Evolutionary conservation across 495 filamentous ascomycete genomes (phyloP).

Genomic region (Paragyromitra xinjiangensis): DNA sequence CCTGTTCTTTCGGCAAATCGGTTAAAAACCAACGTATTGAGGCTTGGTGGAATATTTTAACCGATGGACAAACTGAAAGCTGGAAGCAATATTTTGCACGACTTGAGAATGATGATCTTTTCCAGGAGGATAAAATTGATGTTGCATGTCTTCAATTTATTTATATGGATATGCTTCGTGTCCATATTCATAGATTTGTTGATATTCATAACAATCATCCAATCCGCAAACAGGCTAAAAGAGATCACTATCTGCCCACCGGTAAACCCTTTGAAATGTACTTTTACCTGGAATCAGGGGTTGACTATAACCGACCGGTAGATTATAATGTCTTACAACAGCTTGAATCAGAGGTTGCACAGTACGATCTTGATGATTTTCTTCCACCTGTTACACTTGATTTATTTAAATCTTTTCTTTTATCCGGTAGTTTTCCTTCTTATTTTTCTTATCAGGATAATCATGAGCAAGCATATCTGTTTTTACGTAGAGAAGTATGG

Average conservation of each 20-base stretch:
- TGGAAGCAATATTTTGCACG: slow-evolving; percentile 5
- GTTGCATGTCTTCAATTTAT: slow-evolving; percentile 19
- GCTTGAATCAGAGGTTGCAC: neutral
- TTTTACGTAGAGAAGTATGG: neutral
- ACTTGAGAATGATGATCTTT: neutral
- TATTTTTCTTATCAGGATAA: slow-evolving; percentile 5
- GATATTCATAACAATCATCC: neutral
- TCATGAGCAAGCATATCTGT: slow-evolving; percentile 10
- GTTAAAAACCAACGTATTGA: slow-evolving; percentile 7
- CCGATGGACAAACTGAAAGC: neutral
- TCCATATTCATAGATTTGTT: slow-evolving; percentile 14
- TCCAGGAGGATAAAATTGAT: neutral
- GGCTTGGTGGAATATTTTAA: slow-evolving; percentile 20
- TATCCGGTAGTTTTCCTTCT: neutral
- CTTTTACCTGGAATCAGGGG: neutral
- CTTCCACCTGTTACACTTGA: neutral
- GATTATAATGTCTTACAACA: neutral
- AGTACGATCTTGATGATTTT: slow-evolving; percentile 6
- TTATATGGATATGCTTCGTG: slow-evolving; percentile 18
- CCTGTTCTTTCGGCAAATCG: slow-evolving; percentile 8
- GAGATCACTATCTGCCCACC: slow-evolving; percentile 1
- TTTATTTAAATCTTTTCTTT: neutral
- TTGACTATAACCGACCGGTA: neutral
- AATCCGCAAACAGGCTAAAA: neutral
- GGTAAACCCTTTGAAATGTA: neutral